Conservation (phyloP, 345 rosid genomes). For the Citrus reticulata region DNA sequence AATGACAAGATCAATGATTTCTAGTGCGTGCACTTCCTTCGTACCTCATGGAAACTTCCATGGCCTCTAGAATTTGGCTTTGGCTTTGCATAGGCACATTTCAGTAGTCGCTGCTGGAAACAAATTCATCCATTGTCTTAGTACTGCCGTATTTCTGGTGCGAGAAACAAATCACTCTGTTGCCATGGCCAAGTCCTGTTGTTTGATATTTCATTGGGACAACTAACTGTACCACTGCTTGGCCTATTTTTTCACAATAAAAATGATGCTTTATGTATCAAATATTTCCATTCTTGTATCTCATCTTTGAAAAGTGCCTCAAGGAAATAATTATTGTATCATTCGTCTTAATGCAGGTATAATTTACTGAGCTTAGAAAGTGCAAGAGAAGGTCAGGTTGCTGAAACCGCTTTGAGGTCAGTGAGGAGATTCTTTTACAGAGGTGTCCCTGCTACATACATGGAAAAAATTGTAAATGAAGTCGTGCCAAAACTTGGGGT, state of each 20-base stretch:
- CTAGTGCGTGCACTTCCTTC: not conserved
- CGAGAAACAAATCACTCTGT: not conserved
- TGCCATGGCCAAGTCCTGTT: not conserved
- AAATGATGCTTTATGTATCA: not conserved
- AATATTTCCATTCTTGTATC: not conserved
- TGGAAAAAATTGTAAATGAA: slow-evolving; percentile 23
- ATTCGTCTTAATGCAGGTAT: slow-evolving; percentile 1
- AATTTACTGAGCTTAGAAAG: slow-evolving; percentile 3
- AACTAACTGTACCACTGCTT: not conserved
- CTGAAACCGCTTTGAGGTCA: slow-evolving; percentile 9
- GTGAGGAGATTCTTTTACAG: slow-evolving; percentile 33
- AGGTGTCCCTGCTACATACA: slow-evolving; percentile 36
- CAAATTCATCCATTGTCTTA: not conserved
- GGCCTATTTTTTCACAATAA: not conserved
- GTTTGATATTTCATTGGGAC: not conserved
- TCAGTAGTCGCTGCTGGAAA: not conserved
- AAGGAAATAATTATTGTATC: not conserved
- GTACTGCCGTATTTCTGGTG: not conserved
- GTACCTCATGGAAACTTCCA: not conserved
- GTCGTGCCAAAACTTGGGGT: slow-evolving; percentile 20
- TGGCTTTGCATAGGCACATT: not conserved
- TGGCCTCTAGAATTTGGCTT: not conserved
- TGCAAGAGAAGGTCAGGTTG: not conserved
- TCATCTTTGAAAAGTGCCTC: not conserved
- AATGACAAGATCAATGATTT: not conserved